Evolutionary conservation across 2,329 filamentous ascomycete species (phyloP).

Genomic region (Thermoascus crustaceus): DNA sequence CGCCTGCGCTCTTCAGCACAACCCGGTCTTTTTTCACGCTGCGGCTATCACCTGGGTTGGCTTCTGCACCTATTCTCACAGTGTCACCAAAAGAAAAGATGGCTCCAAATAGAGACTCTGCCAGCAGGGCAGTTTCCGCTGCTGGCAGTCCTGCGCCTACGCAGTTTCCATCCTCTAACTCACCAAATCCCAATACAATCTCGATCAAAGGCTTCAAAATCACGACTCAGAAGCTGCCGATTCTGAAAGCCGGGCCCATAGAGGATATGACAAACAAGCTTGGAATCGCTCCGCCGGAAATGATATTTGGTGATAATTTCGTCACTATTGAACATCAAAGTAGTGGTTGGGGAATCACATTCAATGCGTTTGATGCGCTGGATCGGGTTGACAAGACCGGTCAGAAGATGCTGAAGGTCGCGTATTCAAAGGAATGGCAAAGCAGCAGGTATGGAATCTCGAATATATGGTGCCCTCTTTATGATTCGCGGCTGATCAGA

Average conservation of each 20-base stretch:
- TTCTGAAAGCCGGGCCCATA: conserved; percentile 85
- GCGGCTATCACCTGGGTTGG: too few species aligned
- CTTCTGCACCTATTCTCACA: too few species aligned
- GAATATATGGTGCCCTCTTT: not conserved
- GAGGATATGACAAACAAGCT: conserved; percentile 72
- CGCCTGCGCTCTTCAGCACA: too few species aligned
- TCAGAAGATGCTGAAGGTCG: conserved; percentile 81
- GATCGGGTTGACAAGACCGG: conserved; percentile 93
- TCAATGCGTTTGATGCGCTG: conserved; percentile 79
- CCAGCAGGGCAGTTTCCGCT: conserved; percentile 6
- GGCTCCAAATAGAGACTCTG: conserved; percentile 3
- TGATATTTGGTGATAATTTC: conserved; percentile 97
- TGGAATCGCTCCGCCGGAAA: conserved; percentile 85
- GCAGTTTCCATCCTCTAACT: conserved; percentile 46
- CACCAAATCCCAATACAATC: conserved; percentile 47
- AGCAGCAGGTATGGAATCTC: conserved; percentile 46
- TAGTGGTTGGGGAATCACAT: conserved; percentile 69
- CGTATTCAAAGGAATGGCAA: conserved; percentile 85
- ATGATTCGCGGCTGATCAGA: conserved; percentile 6
- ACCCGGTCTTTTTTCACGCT: too few species aligned
- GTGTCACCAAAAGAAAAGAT: too few species aligned
- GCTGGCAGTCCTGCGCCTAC: conserved; percentile 42
- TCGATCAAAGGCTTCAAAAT: conserved; percentile 63
- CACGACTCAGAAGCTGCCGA: conserved; percentile 80
- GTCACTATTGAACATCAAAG: conserved; percentile 65